phyloP scores from a whole-genome alignment of 352 stramenopile genomes.

The Globisporangium nagaii region DNA sequence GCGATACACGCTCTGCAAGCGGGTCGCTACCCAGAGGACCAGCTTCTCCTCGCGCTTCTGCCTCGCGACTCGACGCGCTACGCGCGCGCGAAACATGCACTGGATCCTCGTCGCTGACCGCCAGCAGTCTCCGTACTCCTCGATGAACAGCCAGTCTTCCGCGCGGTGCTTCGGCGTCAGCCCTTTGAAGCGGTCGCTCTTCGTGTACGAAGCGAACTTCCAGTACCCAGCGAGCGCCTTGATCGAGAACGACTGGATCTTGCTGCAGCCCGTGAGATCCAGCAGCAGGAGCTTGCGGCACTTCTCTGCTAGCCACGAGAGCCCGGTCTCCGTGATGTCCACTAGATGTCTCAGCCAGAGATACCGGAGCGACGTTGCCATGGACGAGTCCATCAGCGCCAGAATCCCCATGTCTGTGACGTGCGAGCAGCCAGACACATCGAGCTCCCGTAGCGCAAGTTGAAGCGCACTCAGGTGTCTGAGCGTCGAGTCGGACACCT shows the following conservation, averaged over 20 bases:
- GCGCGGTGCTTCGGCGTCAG: slow-evolving; percentile 70
- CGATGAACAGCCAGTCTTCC: slow-evolving; percentile 77
- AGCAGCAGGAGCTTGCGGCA: slow-evolving; percentile 54
- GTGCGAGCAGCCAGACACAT: slow-evolving; percentile 61
- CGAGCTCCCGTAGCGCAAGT: slow-evolving; percentile 66
- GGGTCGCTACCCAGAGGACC: slow-evolving; percentile 44
- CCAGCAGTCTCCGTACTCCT: slow-evolving; percentile 80
- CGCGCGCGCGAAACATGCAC: slow-evolving; percentile 51
- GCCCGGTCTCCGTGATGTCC: slow-evolving; percentile 62
- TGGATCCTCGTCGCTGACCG: slow-evolving; percentile 62
- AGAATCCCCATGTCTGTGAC: slow-evolving; percentile 83
- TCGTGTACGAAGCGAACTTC: slow-evolving; percentile 46
- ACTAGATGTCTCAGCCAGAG: slow-evolving; percentile 63
- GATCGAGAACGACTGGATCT: slow-evolving; percentile 44
- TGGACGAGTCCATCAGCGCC: slow-evolving; percentile 45
- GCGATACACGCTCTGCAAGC: slow-evolving; percentile 60
- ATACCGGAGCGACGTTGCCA: slow-evolving; percentile 35
- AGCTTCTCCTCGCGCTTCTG: slow-evolving; percentile 45
- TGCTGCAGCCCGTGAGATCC: slow-evolving; percentile 49
- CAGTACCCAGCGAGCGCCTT: slow-evolving; percentile 49
- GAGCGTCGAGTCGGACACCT: slow-evolving; percentile 38
- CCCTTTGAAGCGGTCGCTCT: slow-evolving; percentile 60
- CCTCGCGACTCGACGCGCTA: slow-evolving; percentile 31
- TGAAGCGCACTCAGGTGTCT: slow-evolving; percentile 38
- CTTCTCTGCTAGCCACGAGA: slow-evolving; percentile 86